A percentile compares a stretch with the other conserved stretches of the same genome.
These are phyloP conservation scores for Epichloe aotearoae DNA, from an alignment of 2,329 filamentous ascomycete species.

Conservation along the genomic window DNA sequence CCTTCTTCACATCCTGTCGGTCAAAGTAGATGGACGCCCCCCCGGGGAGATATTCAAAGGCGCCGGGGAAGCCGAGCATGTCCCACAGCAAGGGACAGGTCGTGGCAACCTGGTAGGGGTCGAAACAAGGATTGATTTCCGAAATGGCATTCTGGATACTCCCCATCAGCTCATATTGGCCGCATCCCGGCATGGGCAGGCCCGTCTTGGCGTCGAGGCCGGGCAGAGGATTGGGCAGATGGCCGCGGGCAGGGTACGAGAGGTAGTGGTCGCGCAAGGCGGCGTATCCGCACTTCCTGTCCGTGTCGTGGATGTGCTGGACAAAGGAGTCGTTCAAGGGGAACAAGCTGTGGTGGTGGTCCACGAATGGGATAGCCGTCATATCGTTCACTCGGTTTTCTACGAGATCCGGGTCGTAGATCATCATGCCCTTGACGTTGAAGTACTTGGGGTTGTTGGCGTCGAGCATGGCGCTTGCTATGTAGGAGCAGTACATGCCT, in stretches of 20 bases:
- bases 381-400: conserved; percentile 31
- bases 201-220: conserved; percentile 19
- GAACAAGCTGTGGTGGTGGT: conserved; percentile 49
- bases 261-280: conserved; percentile 45
- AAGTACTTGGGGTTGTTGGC: conserved; percentile 49
- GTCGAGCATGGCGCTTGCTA: conserved; percentile 56
- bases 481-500: conserved; percentile 53
- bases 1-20: conserved; percentile 52
- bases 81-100: conserved; percentile 62
- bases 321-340: conserved; percentile 26
- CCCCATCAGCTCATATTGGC: conserved; percentile 40
- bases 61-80: conserved; percentile 53
- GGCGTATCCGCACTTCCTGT: conserved; percentile 43
- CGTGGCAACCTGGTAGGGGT: conserved; percentile 55
- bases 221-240: conserved; percentile 1
- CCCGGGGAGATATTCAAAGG: conserved; percentile 46
- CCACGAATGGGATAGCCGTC: conserved; percentile 41
- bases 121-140: conserved; percentile 61
- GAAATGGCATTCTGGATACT: conserved; percentile 41
- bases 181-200: conserved; percentile 17
- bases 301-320: conserved; percentile 17
- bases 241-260: conserved; percentile 50
- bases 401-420: conserved; percentile 55
- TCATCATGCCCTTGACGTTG: conserved; percentile 51
- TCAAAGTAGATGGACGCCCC: conserved; percentile 51